Evolutionary conservation across 148 eudicot genomes (phyloP), one percentile per base, ranked within the genome.

Genomic region (Rhododendron kiyosumense): DNA sequence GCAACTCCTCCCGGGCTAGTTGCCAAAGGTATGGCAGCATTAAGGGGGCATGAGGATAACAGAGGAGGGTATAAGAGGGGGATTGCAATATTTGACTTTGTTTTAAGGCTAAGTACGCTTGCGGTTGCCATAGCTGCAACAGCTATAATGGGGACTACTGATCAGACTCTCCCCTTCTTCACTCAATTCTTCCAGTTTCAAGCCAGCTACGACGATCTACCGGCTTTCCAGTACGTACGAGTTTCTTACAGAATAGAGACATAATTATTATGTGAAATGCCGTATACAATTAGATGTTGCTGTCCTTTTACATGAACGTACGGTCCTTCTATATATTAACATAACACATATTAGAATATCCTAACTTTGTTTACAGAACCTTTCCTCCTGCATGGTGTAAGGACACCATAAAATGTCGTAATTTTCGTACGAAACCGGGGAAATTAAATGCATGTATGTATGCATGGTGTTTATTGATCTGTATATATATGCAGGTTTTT

Each of bases 401-500:
- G 59, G 22, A 3, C 22, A 17, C 22, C 20, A 15, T 14, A 54
- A 54, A 54, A 54, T 54, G 59, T 54, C 59, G 20, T 54, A 59
- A 59, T 5, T 59, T 59, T 59, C 7, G 20, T 59, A 18, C 65
- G 20, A 57, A 57, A 59, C 65, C 65, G 20, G 65, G 65, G 22
- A 17, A 54, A 54, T 54, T 18, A 3, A 51, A 51, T 51, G 17
- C 3, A 51, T 51, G 54, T 51, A 51, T 51, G 17, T 32, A 71
- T 71, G 22, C 34, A 32, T 14, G 36, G 36, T 13, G 38, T 28
- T 28, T 28, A 14, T n/a, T n/a, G n/a, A n/a, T 71, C 2, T 71
- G 45, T 41, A 41, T 0, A 1, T 14, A 9, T 14, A 15, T 81
- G 87, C 95, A 96, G 99, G 91, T 94, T 91, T 84, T 96, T 96